Percentiles rank a stretch among this genome's conserved stretches.
phyloP scores from a whole-genome alignment of 768 basidiomycete species.

The Hypholoma fasciculare region DNA sequence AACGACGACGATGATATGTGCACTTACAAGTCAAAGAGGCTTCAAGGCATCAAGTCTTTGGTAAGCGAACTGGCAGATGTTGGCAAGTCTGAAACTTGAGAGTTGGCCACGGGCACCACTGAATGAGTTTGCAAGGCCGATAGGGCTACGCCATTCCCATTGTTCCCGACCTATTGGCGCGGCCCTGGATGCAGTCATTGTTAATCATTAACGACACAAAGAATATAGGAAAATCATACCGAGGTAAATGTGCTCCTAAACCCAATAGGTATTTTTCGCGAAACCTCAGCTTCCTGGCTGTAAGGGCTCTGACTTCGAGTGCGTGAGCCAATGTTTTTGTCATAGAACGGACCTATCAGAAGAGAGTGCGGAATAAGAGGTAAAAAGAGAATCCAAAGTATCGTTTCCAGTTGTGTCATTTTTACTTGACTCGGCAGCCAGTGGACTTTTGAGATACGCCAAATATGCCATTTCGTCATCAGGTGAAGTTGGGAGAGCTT shows the following conservation, averaged over 20 bases:
- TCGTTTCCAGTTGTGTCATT: conserved; percentile 28
- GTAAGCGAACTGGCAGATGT: conserved; percentile 30
- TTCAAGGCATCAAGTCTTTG: conserved; percentile 45
- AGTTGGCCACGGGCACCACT: conserved; percentile 12
- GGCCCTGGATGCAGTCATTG: conserved; percentile 17
- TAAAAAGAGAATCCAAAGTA: conserved; percentile 45
- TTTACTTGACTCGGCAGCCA: conserved; percentile 1
- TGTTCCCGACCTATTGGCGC: conserved; percentile 19
- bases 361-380: conserved; percentile 39
- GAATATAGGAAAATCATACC: conserved; percentile 18
- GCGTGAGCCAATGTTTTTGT: conserved; percentile 9
- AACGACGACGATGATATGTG: background rate
- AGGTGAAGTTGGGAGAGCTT: background rate
- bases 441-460: conserved; percentile 33
- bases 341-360: conserved; percentile 23
- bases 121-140: conserved; percentile 17
- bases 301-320: conserved; percentile 21
- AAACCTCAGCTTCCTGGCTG: conserved; percentile 21
- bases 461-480: conserved; percentile 29
- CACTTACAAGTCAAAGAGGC: conserved; percentile 64
- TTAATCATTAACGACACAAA: background rate
- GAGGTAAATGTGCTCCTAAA: conserved; percentile 43
- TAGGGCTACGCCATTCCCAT: conserved; percentile 9
- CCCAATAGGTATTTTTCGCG: conserved; percentile 55
- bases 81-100: conserved; percentile 23